Conservation (phyloP, 805 yeast species). For the Wickerhamomyces strasburgensis region DNA sequence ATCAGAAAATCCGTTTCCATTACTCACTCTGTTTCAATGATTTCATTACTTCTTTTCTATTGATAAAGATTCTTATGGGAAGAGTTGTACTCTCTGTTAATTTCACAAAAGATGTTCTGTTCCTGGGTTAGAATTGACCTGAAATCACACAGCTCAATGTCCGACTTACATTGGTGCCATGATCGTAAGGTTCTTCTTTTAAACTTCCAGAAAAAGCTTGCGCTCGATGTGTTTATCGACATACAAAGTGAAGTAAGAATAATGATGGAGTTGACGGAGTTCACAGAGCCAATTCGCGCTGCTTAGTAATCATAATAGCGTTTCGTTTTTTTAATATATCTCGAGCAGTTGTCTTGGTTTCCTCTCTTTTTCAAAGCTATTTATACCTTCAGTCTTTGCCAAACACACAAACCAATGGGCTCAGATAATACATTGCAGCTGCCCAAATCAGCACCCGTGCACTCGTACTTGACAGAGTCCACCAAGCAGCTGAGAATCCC, state of each 20-base stretch:
- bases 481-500: conserved; percentile 15
- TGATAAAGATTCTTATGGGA: conserved; percentile 17
- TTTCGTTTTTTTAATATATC: too few relatives aligned
- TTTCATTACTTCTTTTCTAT: conserved; percentile 13
- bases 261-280: too few relatives aligned
- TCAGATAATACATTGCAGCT: conserved; percentile 3
- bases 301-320: too few relatives aligned
- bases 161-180: conserved; percentile 16
- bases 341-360: too few relatives aligned
- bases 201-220: neutral
- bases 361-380: too few relatives aligned
- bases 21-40: conserved; percentile 8
- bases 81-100: conserved; percentile 7
- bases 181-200: neutral
- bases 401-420: neutral
- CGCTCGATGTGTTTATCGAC: too few relatives aligned
- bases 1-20: too few relatives aligned
- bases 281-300: too few relatives aligned
- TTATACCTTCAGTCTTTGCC: neutral
- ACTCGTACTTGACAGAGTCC: conserved; percentile 13
- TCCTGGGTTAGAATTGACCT: neutral
- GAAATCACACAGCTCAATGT: neutral
- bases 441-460: conserved; percentile 17
- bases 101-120: conserved; percentile 15
- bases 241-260: too few relatives aligned